Percentiles rank a stretch among this genome's conserved stretches.
phyloP scores from a whole-genome alignment of 441 rosid species.

The Erysimum cheiri region DNA sequence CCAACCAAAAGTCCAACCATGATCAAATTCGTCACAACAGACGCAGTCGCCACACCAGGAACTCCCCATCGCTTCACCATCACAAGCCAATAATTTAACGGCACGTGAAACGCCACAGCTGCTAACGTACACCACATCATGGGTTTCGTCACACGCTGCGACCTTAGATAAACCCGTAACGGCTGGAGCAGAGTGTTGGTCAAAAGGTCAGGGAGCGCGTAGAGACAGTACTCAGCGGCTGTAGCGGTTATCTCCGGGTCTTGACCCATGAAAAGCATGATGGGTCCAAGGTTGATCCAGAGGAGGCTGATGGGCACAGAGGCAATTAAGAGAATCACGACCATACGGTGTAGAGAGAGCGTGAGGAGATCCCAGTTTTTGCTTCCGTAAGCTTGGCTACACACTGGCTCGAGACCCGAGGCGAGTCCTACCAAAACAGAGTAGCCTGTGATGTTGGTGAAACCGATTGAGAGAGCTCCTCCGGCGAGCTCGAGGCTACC shows the following conservation, averaged over 20 bases:
- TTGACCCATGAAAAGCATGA: conserved; percentile 90
- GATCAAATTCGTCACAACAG: conserved; percentile 85
- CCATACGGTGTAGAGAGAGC: conserved; percentile 89
- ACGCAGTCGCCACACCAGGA: conserved; percentile 94
- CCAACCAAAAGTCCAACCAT: conserved; percentile 79
- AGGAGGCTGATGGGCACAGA: conserved; percentile 75
- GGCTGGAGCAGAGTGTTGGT: conserved; percentile 89
- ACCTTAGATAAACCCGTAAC: conserved; percentile 77
- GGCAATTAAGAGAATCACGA: conserved; percentile 74
- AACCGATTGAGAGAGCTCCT: conserved; percentile 93
- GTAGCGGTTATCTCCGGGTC: conserved; percentile 76
- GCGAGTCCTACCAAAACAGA: conserved; percentile 92
- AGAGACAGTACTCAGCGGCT: conserved; percentile 84
- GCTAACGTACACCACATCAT: conserved; percentile 89
- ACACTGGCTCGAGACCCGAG: conserved; percentile 94
- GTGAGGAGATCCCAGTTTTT: conserved; percentile 88
- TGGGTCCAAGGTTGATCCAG: conserved; percentile 85
- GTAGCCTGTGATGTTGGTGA: conserved; percentile 97
- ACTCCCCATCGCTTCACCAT: conserved; percentile 69
- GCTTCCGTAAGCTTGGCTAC: conserved; percentile 95
- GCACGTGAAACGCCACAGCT: conserved; percentile 85
- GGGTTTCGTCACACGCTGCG: conserved; percentile 84
- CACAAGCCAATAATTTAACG: conserved; percentile 74
- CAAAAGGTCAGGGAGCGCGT: conserved; percentile 86
- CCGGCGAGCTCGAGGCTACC: conserved; percentile 96